These are phyloP conservation scores for Diaporthe amygdali DNA, from an alignment of 2,329 filamentous ascomycete genomes.

Conservation along the genomic window DNA sequence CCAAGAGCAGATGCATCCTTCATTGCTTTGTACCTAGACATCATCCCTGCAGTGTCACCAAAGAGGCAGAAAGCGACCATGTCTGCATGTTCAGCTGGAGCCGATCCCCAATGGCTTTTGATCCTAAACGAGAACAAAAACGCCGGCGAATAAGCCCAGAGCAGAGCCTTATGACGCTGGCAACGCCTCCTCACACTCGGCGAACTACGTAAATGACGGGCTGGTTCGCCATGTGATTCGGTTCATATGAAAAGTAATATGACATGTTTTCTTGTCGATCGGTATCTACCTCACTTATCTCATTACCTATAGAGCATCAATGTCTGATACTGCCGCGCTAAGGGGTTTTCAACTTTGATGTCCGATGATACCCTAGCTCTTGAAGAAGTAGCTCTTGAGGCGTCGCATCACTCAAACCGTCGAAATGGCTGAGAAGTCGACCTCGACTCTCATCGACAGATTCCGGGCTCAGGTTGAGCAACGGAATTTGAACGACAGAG, in stretches of 20 bases:
- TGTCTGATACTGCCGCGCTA: neutral
- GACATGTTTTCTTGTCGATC: neutral
- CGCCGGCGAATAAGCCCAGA: neutral
- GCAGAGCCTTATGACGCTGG: neutral
- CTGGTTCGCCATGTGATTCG: neutral
- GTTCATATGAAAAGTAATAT: neutral
- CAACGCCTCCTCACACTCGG: neutral
- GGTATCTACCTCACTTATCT: neutral
- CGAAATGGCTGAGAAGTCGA: neutral
- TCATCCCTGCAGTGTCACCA: neutral
- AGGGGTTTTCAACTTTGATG: neutral
- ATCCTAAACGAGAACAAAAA: neutral
- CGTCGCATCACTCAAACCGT: neutral
- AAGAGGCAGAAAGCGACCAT: no score
- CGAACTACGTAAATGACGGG: neutral
- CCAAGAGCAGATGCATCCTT: neutral
- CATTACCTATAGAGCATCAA: neutral
- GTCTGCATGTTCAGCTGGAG: neutral
- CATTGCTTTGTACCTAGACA: neutral
- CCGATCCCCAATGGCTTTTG: neutral
- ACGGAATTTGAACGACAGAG: constrained; percentile 17
- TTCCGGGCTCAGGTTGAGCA: constrained; percentile 3
- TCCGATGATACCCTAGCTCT: neutral
- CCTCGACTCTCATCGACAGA: neutral
- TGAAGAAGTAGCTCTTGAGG: neutral